Evolutionary conservation across 305 asterid species (phyloP).

Genomic region (Fraxinus latifolia): DNA sequence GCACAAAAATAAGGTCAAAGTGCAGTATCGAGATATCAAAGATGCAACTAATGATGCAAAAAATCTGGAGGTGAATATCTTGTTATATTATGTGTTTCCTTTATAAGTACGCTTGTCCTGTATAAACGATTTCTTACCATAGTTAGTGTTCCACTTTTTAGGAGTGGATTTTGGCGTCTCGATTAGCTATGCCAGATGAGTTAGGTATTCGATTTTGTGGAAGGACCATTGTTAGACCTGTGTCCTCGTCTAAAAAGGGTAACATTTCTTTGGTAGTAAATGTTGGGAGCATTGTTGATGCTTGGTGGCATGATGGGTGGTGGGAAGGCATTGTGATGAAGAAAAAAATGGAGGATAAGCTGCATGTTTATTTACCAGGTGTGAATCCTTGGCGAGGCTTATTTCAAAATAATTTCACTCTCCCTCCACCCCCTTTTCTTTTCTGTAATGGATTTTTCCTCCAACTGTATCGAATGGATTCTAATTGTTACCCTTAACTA

Average conservation of each 20-base stretch:
- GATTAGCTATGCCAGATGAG: conserved; percentile 45
- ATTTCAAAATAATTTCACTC: not conserved
- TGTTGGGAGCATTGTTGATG: conserved; percentile 64
- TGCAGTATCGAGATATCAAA: conserved; percentile 63
- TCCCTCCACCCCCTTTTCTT: not conserved
- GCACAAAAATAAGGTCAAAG: conserved; percentile 67
- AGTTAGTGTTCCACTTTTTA: conserved; percentile 21
- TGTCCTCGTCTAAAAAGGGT: conserved; percentile 15
- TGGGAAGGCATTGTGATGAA: conserved; percentile 83
- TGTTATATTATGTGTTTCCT: not conserved
- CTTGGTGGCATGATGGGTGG: conserved; percentile 89
- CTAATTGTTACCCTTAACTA: not conserved
- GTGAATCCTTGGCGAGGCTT: not conserved
- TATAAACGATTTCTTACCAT: not conserved
- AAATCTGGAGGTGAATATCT: conserved; percentile 53
- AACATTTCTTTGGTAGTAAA: conserved; percentile 28
- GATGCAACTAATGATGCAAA: conserved; percentile 71
- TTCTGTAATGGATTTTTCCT: not conserved
- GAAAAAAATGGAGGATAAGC: conserved; percentile 39
- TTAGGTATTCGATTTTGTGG: conserved; percentile 50
- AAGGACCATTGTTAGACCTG: conserved; percentile 61
- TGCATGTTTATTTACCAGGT: conserved; percentile 70
- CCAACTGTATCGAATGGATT: not conserved
- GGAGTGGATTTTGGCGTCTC: conserved; percentile 78
- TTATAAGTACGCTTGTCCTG: not conserved